A percentile compares a stretch with the other conserved stretches of the same genome.
These are phyloP conservation scores for Trypanosoma grayi DNA, from an alignment of 208 protist genomes.

Conservation along the genomic window DNA sequence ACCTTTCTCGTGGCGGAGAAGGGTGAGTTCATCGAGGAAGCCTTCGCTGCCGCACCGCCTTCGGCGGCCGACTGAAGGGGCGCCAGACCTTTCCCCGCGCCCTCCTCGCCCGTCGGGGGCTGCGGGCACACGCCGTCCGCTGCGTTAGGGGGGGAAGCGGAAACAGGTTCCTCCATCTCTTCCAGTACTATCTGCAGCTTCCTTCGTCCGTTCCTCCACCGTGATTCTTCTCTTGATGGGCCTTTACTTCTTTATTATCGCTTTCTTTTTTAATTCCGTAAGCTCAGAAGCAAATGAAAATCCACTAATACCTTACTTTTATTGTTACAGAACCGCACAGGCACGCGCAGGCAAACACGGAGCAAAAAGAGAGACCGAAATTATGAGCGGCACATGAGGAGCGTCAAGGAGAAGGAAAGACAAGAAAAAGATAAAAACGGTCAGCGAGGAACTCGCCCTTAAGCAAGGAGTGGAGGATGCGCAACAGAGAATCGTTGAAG, in stretches of 20 bases:
- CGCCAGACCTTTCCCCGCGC: background rate
- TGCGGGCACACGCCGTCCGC: background rate
- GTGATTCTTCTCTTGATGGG: background rate
- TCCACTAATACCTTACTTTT: too few species aligned
- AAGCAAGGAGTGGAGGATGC: background rate
- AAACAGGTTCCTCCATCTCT: too few species aligned
- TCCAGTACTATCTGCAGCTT: too few species aligned
- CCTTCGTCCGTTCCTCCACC: too few species aligned
- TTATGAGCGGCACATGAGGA: background rate
- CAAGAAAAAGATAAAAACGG: too few species aligned
- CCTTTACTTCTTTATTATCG: background rate
- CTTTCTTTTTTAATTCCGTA: background rate
- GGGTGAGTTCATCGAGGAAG: background rate
- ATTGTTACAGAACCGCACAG: too few species aligned
- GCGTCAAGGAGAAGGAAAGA: too few species aligned
- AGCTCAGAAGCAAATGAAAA: too few species aligned
- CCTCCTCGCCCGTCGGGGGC: background rate
- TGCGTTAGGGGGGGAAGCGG: background rate
- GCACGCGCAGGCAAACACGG: too few species aligned
- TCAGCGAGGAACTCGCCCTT: too few species aligned
- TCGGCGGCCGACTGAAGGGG: too few species aligned
- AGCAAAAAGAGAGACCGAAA: background rate
- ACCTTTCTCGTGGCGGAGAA: slow-evolving; percentile 7
- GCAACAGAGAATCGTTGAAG: too few species aligned
- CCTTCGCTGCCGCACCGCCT: background rate